A percentile compares a stretch with the other conserved stretches of the same genome.
These are phyloP conservation scores for Ordospora pajunii DNA, from an alignment of 371 early-diverging fungal genomes.

Conservation along the genomic window DNA sequence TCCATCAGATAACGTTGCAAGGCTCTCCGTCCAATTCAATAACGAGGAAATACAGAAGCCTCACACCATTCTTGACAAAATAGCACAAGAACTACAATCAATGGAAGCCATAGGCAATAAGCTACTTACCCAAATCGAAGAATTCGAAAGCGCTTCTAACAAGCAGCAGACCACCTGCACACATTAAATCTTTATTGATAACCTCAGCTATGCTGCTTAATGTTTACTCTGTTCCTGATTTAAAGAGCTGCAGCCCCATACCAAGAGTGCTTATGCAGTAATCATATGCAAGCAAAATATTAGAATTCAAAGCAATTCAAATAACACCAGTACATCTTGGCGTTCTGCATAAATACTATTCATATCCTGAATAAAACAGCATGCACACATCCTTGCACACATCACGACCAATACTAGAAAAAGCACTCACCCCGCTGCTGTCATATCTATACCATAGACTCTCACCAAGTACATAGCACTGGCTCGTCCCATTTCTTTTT, in stretches of 20 bases:
- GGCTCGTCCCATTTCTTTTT: neutral
- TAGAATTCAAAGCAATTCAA: neutral
- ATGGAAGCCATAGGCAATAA: conserved; percentile 7
- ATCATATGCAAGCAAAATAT: no score
- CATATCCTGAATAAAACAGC: neutral
- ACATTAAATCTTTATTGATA: neutral
- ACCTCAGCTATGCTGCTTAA: neutral
- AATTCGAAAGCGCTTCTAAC: neutral
- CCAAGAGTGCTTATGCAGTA: no score
- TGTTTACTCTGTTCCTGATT: neutral
- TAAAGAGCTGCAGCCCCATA: neutral
- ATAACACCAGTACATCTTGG: no score
- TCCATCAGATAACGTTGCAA: conserved; percentile 82
- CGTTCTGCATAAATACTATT: neutral
- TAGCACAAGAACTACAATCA: conserved; percentile 19
- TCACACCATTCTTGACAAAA: conserved; percentile 24
- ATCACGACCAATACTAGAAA: neutral
- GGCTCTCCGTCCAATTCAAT: conserved; percentile 74
- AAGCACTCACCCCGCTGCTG: neutral
- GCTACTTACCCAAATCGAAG: neutral
- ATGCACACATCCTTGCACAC: neutral
- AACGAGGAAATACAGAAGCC: conserved; percentile 40
- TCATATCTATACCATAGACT: neutral
- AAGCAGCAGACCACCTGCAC: neutral
- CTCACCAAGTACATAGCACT: neutral